A percentile compares a stretch with the other conserved stretches of the same genome.
These are phyloP conservation scores for Mortierella claussenii DNA, from an alignment of 192 early-diverging fungal genomes.

Conservation along the genomic window DNA sequence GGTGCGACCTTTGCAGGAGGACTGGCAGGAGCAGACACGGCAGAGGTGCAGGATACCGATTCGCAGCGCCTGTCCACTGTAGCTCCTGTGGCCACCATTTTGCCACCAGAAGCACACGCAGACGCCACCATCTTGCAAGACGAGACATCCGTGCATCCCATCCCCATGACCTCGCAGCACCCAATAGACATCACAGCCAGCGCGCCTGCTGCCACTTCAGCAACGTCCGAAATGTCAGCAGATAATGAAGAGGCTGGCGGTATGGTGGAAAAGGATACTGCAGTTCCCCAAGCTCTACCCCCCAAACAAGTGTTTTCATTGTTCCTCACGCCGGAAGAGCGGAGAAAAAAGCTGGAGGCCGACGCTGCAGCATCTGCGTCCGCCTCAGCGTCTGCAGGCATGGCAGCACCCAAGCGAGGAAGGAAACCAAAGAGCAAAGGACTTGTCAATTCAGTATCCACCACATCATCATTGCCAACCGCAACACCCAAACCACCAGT, in stretches of 20 bases:
- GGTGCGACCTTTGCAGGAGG: too few species aligned
- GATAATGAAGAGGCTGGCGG: too few species aligned
- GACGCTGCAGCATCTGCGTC: background rate
- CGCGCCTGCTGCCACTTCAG: background rate
- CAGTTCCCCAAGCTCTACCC: background rate
- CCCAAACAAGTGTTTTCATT: conserved; percentile 44
- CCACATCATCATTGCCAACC: background rate
- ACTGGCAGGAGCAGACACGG: too few species aligned
- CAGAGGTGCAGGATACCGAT: too few species aligned
- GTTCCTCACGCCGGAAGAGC: conserved; percentile 41
- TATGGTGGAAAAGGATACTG: too few species aligned
- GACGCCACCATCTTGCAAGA: conserved; percentile 20
- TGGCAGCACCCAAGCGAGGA: conserved; percentile 12
- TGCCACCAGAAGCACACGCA: background rate
- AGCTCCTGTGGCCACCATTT: background rate
- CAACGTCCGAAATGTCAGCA: background rate
- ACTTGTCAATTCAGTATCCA: background rate
- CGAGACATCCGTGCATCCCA: background rate
- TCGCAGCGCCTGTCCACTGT: background rate
- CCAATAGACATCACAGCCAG: background rate
- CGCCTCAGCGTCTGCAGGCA: background rate
- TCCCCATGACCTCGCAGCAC: background rate
- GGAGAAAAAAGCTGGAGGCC: conserved; percentile 31
- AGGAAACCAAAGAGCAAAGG: conserved; percentile 30
- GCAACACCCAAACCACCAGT: background rate